A percentile compares a stretch with the other conserved stretches of the same genome.
These are phyloP conservation scores for Calvatia gigantea DNA, from an alignment of 768 basidiomycete species.

Conservation along the genomic window DNA sequence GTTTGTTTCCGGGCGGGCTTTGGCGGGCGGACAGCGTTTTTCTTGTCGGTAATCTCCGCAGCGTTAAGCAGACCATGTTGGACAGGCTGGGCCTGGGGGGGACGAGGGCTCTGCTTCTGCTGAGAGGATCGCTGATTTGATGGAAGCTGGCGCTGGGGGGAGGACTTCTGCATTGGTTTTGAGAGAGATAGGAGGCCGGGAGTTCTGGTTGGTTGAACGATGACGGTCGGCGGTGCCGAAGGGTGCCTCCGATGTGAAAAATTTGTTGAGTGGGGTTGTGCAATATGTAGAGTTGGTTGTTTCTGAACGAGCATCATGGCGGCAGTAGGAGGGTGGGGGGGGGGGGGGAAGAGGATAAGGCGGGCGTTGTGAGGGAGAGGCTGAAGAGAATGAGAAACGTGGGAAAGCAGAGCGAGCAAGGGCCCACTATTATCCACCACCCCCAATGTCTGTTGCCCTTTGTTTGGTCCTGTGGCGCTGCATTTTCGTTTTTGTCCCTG, in stretches of 20 bases:
- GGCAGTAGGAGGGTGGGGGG: constrained; percentile 17
- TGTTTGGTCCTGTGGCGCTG: constrained; percentile 17
- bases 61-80: constrained; percentile 23
- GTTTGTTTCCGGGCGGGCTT: constrained; percentile 30
- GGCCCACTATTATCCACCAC: constrained; percentile 9
- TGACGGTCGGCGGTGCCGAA: constrained; percentile 64
- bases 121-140: constrained; percentile 21
- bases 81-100: constrained; percentile 23
- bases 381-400: constrained; percentile 18
- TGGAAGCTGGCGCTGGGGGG: constrained; percentile 22
- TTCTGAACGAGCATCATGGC: constrained; percentile 51
- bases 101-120: constrained; percentile 28
- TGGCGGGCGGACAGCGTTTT: constrained; percentile 21
- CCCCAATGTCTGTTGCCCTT: constrained; percentile 15
- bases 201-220: constrained; percentile 68
- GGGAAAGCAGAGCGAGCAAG: constrained; percentile 11
- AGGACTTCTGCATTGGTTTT: constrained; percentile 41
- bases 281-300: constrained; percentile 32
- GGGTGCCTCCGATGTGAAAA: constrained; percentile 57
- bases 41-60: constrained; percentile 22
- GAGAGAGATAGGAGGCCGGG: constrained; percentile 73
- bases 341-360: constrained; percentile 18
- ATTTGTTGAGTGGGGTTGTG: constrained; percentile 24
- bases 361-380: constrained; percentile 18
- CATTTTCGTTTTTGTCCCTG: constrained; percentile 16